Evolutionary conservation across 2,329 filamentous ascomycete genomes (phyloP).

Genomic region (Metarhizium humberi): DNA sequence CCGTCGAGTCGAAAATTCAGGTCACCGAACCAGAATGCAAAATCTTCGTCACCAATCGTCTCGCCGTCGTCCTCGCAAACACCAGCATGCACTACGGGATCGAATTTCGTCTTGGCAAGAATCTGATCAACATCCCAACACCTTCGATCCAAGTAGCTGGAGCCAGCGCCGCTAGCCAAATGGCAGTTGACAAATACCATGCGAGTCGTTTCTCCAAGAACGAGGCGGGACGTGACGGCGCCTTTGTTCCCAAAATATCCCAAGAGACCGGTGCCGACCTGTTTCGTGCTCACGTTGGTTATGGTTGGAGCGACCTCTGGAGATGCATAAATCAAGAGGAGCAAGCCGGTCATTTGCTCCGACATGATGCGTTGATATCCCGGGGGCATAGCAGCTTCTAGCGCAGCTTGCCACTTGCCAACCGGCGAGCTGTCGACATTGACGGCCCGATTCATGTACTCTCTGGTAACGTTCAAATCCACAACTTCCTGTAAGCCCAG

Average conservation of each 20-base stretch:
- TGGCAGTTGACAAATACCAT: conserved; percentile 89
- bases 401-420: conserved; percentile 70
- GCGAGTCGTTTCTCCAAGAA: conserved; percentile 82
- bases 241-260: conserved; percentile 97
- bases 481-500: conserved; percentile 89
- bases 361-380: conserved; percentile 71
- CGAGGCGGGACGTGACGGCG: conserved; percentile 68
- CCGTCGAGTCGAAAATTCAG: conserved; percentile 88
- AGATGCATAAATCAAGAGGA: conserved; percentile 79
- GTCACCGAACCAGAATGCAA: conserved; percentile 94
- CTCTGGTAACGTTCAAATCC: conserved; percentile 69
- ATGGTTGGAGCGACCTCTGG: conserved; percentile 65
- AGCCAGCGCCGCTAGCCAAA: conserved; percentile 77
- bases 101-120: conserved; percentile 64
- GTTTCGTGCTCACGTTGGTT: conserved; percentile 71
- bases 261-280: conserved; percentile 80
- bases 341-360: conserved; percentile 77
- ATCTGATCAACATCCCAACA: conserved; percentile 89
- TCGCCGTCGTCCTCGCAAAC: conserved; percentile 57
- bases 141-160: conserved; percentile 66
- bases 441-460: conserved; percentile 57
- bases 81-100: conserved; percentile 58
- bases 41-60: conserved; percentile 79
- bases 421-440: conserved; percentile 65
- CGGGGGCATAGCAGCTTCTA: conserved; percentile 63